Evolutionary conservation across 139 green algal genomes (phyloP).

Genomic region (Chlamydomonas incerta): DNA sequence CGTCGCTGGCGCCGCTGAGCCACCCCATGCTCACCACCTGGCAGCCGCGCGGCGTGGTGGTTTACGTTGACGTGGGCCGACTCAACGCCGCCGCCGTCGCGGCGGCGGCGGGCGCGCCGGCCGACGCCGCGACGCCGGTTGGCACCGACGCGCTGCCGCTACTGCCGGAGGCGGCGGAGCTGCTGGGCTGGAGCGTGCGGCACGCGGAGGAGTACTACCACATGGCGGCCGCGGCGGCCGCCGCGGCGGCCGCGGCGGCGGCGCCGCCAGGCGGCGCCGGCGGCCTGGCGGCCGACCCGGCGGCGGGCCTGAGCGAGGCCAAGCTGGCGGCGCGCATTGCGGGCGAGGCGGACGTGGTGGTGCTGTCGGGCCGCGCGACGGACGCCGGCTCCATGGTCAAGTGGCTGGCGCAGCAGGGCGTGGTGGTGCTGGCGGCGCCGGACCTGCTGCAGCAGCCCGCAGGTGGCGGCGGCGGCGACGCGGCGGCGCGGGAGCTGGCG

Average conservation of each 20-base stretch:
- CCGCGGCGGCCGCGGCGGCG: background rate
- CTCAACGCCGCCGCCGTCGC: conserved; percentile 17
- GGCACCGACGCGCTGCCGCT: conserved; percentile 29
- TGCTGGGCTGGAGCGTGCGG: conserved; percentile 22
- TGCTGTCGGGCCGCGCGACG: conserved; percentile 9
- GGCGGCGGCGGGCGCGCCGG: background rate
- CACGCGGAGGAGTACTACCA: conserved; percentile 32
- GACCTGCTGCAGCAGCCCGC: conserved; percentile 13
- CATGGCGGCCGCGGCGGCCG: background rate
- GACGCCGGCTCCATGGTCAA: conserved; percentile 31
- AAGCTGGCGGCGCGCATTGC: conserved; percentile 39
- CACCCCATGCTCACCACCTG: conserved; percentile 21
- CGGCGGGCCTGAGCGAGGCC: conserved; percentile 24
- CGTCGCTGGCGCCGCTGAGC: conserved; percentile 9
- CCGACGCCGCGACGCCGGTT: background rate
- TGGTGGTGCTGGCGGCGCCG: conserved; percentile 18
- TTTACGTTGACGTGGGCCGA: conserved; percentile 8
- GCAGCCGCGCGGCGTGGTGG: conserved; percentile 10
- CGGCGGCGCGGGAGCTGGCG: background rate
- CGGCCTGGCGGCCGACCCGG: conserved; percentile 13
- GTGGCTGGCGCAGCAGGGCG: conserved; percentile 32
- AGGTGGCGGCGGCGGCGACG: background rate
- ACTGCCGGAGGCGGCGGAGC: conserved; percentile 20
- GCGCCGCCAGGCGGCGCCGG: background rate
- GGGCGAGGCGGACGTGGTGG: conserved; percentile 21